A percentile compares a stretch with the other conserved stretches of the same genome.
These are phyloP conservation scores for Rhodotorula taiwanensis DNA, from an alignment of 768 basidiomycete genomes.

Conservation along the genomic window DNA sequence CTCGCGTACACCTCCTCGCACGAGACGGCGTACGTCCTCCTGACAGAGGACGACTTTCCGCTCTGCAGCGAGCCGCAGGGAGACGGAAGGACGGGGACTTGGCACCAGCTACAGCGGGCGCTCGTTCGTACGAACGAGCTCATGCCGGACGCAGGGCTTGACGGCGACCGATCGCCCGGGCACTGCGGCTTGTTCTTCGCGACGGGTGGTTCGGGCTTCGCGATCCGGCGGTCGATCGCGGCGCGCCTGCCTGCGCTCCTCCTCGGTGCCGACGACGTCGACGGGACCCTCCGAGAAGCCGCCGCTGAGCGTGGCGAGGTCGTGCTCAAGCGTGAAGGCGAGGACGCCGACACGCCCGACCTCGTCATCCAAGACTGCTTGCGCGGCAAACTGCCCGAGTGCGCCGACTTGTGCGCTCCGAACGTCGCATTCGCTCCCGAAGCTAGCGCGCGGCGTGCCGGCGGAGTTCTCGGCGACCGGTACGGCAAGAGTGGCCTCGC, in stretches of 20 bases:
- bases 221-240: slow-evolving; percentile 14
- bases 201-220: slow-evolving; percentile 23
- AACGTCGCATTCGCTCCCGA: not conserved
- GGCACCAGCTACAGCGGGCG: slow-evolving; percentile 5
- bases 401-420: slow-evolving; percentile 15
- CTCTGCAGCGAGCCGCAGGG: slow-evolving; percentile 6
- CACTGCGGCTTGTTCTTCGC: slow-evolving; percentile 27
- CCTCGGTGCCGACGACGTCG: slow-evolving; percentile 7
- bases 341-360: slow-evolving; percentile 28
- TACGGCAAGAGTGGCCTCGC: slow-evolving; percentile 26
- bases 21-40: slow-evolving; percentile 16
- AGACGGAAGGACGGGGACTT: not conserved
- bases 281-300: slow-evolving; percentile 9
- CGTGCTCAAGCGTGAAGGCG: slow-evolving; percentile 2
- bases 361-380: slow-evolving; percentile 29
- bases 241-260: slow-evolving; percentile 11
- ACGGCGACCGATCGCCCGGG: not conserved
- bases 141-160: slow-evolving; percentile 4
- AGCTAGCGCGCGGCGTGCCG: not conserved
- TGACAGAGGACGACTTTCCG: slow-evolving; percentile 29
- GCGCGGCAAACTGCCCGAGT: slow-evolving; percentile 9
- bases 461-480: slow-evolving; percentile 2
- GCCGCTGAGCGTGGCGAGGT: slow-evolving; percentile 10
- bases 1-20: slow-evolving; percentile 6
- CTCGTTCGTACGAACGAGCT: slow-evolving; percentile 12